These are phyloP conservation scores for Porcisia hertigi DNA, from an alignment of 208 protist species.

Conservation along the genomic window DNA sequence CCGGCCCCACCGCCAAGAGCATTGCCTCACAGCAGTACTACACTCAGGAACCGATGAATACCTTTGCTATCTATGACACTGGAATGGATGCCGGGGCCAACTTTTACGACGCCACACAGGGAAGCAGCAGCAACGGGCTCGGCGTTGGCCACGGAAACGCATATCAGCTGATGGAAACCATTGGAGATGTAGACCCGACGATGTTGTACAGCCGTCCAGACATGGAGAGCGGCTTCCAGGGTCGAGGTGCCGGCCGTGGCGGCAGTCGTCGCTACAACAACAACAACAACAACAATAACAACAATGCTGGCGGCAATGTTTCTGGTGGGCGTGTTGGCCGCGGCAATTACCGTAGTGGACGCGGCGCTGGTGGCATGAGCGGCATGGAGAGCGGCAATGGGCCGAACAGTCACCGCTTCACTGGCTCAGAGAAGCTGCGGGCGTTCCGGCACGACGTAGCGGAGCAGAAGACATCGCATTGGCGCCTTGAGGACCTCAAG, in stretches of 20 bases:
- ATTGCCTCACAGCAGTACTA: slow-evolving; percentile 87
- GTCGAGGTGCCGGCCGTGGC: slow-evolving; percentile 20
- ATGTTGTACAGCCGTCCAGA: slow-evolving; percentile 26
- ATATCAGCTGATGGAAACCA: slow-evolving; percentile 31
- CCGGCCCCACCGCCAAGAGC: slow-evolving; percentile 32
- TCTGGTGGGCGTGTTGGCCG: slow-evolving; percentile 13
- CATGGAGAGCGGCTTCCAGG: slow-evolving; percentile 17
- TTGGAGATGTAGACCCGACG: slow-evolving; percentile 13
- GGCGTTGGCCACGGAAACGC: slow-evolving; percentile 14
- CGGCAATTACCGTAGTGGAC: slow-evolving; percentile 22
- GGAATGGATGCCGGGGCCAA: slow-evolving; percentile 16
- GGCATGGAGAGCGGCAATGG: slow-evolving; percentile 32
- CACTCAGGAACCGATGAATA: slow-evolving; percentile 82
- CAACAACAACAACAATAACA: slow-evolving; percentile 27
- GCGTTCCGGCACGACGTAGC: slow-evolving; percentile 62
- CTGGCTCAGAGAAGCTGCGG: slow-evolving; percentile 66
- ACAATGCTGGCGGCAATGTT: neutral
- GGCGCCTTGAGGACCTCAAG: slow-evolving; percentile 84
- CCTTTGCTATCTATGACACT: slow-evolving; percentile 51
- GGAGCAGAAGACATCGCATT: slow-evolving; percentile 47
- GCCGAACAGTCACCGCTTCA: slow-evolving; percentile 35
- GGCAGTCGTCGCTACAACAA: slow-evolving; percentile 31
- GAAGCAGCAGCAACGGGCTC: slow-evolving; percentile 17
- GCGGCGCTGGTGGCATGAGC: slow-evolving; percentile 32
- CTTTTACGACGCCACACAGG: slow-evolving; percentile 33